Base-by-base conservation (phyloP, 1,284 basidiomycete genomes). In the Mycosarcoma mackinlayi region DNA sequence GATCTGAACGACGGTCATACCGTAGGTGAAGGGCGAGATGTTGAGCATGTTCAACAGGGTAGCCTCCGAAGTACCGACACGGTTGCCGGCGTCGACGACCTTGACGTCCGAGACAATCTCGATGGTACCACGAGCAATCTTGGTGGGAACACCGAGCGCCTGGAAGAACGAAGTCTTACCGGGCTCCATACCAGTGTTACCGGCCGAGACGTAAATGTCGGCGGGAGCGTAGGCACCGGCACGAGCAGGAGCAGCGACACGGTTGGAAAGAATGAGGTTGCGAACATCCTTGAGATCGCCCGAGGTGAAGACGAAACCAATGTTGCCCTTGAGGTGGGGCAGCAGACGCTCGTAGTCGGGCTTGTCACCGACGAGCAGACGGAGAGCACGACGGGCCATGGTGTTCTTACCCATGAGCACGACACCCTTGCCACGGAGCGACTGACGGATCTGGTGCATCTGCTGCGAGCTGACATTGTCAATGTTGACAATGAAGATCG, bases 321-420 rank as follows among this genome's bases (percentile, higher is more conserved):
- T 92, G 89, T 99, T 99, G 78, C 94, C 94, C 85, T 88, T 92
- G 86, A 99, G 88, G 87, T 92, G 89, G 74, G 94, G 95, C 72
- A 98, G 89, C 84, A 99, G 89, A 84, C 90, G 91, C 87, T 99
- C 95, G 87, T 91, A 94, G 83, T 94, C 90, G 70, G 96, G 95
- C 87, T 87, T 88, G 83, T 98, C 95, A 76, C 87, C 67, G 81
- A 98, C 88, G 85, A 98, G 89, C 83, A 90, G 87, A 79, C 95
- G 93, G 76, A 99, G 88, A 63, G 94, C 95, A 84, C 95, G 93
- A 86, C 95, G 92, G 82, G 98, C 94, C 96, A 98, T 98, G 84
- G 96, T 99, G 90, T 99, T 99, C 88, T 99, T 99, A 84, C 95
- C 95, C 96, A 99, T 99, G 80, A 99, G 86, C 75, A 98, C 94